Conservation (phyloP, 2,329 filamentous ascomycete genomes). For the Aspergillus neotritici region DNA sequence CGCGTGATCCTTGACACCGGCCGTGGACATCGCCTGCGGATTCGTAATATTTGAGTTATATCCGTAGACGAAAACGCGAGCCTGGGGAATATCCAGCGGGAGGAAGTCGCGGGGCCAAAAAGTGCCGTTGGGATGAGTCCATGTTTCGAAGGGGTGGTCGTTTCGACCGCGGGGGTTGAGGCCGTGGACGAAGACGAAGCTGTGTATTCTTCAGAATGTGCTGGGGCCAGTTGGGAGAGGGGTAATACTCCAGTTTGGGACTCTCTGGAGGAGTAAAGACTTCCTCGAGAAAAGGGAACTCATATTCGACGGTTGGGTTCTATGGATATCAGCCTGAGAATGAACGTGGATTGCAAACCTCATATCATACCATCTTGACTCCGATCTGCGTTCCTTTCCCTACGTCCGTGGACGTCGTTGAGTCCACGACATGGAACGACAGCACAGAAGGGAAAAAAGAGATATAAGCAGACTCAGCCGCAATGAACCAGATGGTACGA, state of each 20-base stretch:
- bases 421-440: too few species aligned
- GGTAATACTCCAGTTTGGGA: conserved; percentile 25
- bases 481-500: too few species aligned
- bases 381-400: too few species aligned
- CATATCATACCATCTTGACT: neutral
- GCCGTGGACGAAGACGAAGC: conserved; percentile 29
- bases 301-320: conserved; percentile 14
- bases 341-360: neutral
- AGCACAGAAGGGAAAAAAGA: too few species aligned
- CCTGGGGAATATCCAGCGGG: conserved; percentile 24
- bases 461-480: too few species aligned
- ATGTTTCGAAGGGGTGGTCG: conserved; percentile 30
- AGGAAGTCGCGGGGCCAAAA: conserved; percentile 24
- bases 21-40: conserved; percentile 29
- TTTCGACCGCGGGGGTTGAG: conserved; percentile 26
- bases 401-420: too few species aligned
- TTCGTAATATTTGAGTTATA: conserved; percentile 30
- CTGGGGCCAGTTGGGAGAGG: too few species aligned
- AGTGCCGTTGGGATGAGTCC: conserved; percentile 25
- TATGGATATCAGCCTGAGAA: too few species aligned
- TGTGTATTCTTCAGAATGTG: conserved; percentile 1
- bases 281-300: conserved; percentile 28
- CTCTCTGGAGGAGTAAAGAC: conserved; percentile 20
- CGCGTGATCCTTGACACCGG: conserved; percentile 31
- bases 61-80: conserved; percentile 28